Percentiles rank a stretch among this genome's conserved stretches.
Conservation (phyloP, 2,329 filamentous ascomycete genomes). For the Aspergillus candidus region DNA sequence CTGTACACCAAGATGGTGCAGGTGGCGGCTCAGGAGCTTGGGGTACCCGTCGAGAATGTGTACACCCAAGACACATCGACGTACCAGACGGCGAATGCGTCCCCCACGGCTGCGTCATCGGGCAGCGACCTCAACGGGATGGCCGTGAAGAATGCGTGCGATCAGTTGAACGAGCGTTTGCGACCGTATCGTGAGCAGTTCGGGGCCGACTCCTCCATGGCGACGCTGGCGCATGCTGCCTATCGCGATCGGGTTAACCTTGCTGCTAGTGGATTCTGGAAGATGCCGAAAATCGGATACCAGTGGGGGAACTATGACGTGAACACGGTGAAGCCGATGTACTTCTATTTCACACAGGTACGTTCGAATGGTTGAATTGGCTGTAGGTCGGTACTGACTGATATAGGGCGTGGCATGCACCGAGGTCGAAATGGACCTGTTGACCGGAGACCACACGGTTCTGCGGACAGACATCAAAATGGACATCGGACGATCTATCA, state of each 20-base stretch:
- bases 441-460: constrained; percentile 91
- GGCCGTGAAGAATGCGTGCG: constrained; percentile 41
- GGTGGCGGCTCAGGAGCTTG: constrained; percentile 18
- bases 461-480: constrained; percentile 88
- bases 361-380: not conserved
- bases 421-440: constrained; percentile 85
- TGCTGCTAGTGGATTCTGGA: constrained; percentile 92
- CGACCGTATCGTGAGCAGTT: constrained; percentile 80
- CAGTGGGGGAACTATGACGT: constrained; percentile 66
- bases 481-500: constrained; percentile 66
- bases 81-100: constrained; percentile 19
- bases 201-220: constrained; percentile 65
- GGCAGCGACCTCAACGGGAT: constrained; percentile 22
- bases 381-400: not conserved
- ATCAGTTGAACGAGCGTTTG: constrained; percentile 64
- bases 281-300: constrained; percentile 94
- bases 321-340: constrained; percentile 64
- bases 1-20: constrained; percentile 23
- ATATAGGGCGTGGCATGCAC: constrained; percentile 64
- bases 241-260: constrained; percentile 96
- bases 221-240: constrained; percentile 78
- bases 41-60: constrained; percentile 13
- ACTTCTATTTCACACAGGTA: constrained; percentile 95
- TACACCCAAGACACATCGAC: constrained; percentile 19
- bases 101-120: constrained; percentile 20